Evolutionary conservation across 768 basidiomycete species (phyloP), one percentile per base, ranked within the genome.

Genomic region (Mycena rosella): DNA sequence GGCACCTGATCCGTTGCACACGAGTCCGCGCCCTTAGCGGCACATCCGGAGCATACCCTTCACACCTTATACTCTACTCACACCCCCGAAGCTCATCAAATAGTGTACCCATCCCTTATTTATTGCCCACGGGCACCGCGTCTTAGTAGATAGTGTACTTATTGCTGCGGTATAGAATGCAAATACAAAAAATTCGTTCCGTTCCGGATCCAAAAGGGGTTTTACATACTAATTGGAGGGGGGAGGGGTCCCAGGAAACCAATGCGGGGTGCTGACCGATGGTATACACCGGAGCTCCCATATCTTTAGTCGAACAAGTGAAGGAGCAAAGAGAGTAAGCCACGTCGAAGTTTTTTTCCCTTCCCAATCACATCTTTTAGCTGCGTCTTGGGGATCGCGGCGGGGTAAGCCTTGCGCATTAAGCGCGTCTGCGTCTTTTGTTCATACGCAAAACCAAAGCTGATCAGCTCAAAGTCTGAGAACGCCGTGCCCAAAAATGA

Each of bases 391-490:
- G 88, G 89, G 27, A 89, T 85, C 9, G 89, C 88, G 15, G 79
- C 86, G 6, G 81, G 57, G 69, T 82, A 87, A 3, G 88, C 89
- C 73, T 75, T 80, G 67, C 85, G 80, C 54, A 76, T 74, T 56
- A 89, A 73, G 18, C 89, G 75, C 1, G 84, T 85, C 62, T 86
- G 80, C 5, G 90, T 91, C 67, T 81, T 83, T 74, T 91, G 89
- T 75, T 92, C 90, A 68, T 88, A 91, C 2, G 89, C 89, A 76
- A 84, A 91, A 3, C 82, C 91, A 65, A 87, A 84, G 0, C 85
- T 80, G 63, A 91, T 83, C 49, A 91, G 80, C 22, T 83, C 76
- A 72, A 84, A 86, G 62, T 90, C 90, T 47, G 86, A 86, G 74
- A 87, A 91, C 17, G 86, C 86, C 0, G 88, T 87, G 0, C 88